Conservation (phyloP, 345 rosid genomes). For the Laguncularia racemosa region DNA sequence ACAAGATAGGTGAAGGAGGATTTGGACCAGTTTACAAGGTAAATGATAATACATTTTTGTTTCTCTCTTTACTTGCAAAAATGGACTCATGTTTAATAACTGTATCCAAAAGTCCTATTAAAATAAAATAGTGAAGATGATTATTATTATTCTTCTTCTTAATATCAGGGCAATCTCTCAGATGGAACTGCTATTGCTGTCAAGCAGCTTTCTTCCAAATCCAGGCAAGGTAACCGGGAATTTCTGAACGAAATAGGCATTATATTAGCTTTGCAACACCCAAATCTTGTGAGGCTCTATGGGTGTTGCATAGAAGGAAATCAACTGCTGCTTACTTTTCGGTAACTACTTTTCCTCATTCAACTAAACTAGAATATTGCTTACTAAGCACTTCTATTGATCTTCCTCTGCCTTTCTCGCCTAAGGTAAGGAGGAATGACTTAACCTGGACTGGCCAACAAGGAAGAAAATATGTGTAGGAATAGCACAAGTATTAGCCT, state of each 20-base stretch:
- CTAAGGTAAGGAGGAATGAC: slow-evolving; percentile 36
- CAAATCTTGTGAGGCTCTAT: slow-evolving; percentile 50
- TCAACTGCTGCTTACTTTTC: slow-evolving; percentile 45
- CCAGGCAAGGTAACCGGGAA: slow-evolving; percentile 68
- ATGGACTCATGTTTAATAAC: no score
- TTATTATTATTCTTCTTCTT: not conserved
- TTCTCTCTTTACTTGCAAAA: not conserved
- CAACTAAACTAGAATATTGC: not conserved
- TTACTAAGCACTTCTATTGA: not conserved
- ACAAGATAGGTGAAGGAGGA: slow-evolving; percentile 94
- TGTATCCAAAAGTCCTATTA: no score
- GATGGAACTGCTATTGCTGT: slow-evolving; percentile 57
- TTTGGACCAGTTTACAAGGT: slow-evolving; percentile 96
- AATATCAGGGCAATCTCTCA: slow-evolving; percentile 41
- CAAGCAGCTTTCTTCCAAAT: slow-evolving; percentile 63
- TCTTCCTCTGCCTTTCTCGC: not conserved
- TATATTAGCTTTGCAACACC: slow-evolving; percentile 69
- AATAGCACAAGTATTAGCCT: slow-evolving; percentile 50
- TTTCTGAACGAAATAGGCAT: slow-evolving; percentile 63
- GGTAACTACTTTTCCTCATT: slow-evolving; percentile 19
- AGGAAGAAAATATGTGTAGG: slow-evolving; percentile 44
- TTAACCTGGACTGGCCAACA: slow-evolving; percentile 46
- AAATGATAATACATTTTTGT: slow-evolving; percentile 1
- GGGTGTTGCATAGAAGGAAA: slow-evolving; percentile 69
- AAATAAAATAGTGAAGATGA: no score